Evolutionary conservation across 2,329 filamentous ascomycete species (phyloP), one percentile per base, ranked within the genome.

Genomic region (Knufia fluminis): DNA sequence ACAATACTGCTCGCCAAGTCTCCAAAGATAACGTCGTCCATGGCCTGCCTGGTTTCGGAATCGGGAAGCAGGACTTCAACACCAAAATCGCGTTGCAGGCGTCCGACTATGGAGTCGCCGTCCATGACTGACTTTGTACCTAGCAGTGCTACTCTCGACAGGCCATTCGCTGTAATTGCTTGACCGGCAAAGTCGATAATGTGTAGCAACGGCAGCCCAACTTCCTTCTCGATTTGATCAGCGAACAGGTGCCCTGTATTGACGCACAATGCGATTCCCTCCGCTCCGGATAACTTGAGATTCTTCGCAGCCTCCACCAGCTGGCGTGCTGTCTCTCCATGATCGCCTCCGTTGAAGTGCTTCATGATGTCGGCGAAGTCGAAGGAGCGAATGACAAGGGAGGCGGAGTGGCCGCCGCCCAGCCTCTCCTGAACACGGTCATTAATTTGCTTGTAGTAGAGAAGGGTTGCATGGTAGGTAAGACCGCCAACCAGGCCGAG

Each of bases 401-500:
- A 20, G 3, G 47, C 50, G 3, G 50, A 45, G 39, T 51, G 48
- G 22, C 19, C 12, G 17, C 48, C 51, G 8, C 48, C 47, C 2
- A 48, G 36, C 8, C n/a, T 12, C 2, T 17, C 9, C 20, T 35
- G 48, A 20, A 53, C 28, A 1, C 26, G 12, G 7, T 4, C n/a
- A 33, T 53, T 53, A 44, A 51, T 48, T 20, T 23, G 12, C 2
- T 33, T 35, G 38, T 53, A 53, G 47, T 51, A 51, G 4, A 48
- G 17, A 9, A 33, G 22, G 9, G 51, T 51, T 14, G 48, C 24
- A 2, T 48, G 16, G 33, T 47, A 43, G n/a, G 43, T 48, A 31
- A 51, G 33, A 22, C 51, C 51, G 14, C 51, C 43, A n/a, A 53
- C n/a, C 12, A 51, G 43, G 23, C 28, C 51, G 17, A 53, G n/a